Percentiles rank a stretch among this genome's conserved stretches.
These are phyloP conservation scores for Candida succiphila DNA, from an alignment of 805 yeast species.

Conservation along the genomic window DNA sequence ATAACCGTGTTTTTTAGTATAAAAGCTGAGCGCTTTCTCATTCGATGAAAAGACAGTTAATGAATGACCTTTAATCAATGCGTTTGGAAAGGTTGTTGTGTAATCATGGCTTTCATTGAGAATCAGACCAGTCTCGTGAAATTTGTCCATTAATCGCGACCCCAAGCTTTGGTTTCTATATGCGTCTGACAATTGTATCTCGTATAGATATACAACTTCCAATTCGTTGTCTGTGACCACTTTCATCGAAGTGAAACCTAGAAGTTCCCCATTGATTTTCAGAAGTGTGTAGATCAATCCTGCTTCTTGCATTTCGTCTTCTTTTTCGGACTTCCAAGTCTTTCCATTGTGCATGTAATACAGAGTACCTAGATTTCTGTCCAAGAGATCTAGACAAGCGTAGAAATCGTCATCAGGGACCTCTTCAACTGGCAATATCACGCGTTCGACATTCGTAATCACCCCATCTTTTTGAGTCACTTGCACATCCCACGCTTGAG, in stretches of 20 bases:
- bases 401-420: neutral
- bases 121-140: conserved; percentile 23
- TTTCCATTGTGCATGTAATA: conserved; percentile 22
- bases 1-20: conserved; percentile 31
- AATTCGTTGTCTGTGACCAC: conserved; percentile 29
- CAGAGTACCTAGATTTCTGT: conserved; percentile 15
- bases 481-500: neutral
- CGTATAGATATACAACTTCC: conserved; percentile 42
- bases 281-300: conserved; percentile 37
- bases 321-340: conserved; percentile 32
- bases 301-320: conserved; percentile 33
- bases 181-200: conserved; percentile 35
- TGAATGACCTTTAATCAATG: conserved; percentile 20
- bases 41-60: conserved; percentile 46
- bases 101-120: conserved; percentile 6
- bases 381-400: conserved; percentile 14
- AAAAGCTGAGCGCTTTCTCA: conserved; percentile 31
- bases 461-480: neutral
- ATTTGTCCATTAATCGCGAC: conserved; percentile 20
- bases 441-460: neutral
- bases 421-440: neutral
- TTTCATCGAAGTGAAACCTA: conserved; percentile 38
- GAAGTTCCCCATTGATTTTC: conserved; percentile 7
- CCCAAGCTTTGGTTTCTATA: conserved; percentile 31
- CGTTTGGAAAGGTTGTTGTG: neutral